Evolutionary conservation across 805 yeast species (phyloP), one percentile per base, ranked within the genome.

Genomic region (Myxozyma monticola): DNA sequence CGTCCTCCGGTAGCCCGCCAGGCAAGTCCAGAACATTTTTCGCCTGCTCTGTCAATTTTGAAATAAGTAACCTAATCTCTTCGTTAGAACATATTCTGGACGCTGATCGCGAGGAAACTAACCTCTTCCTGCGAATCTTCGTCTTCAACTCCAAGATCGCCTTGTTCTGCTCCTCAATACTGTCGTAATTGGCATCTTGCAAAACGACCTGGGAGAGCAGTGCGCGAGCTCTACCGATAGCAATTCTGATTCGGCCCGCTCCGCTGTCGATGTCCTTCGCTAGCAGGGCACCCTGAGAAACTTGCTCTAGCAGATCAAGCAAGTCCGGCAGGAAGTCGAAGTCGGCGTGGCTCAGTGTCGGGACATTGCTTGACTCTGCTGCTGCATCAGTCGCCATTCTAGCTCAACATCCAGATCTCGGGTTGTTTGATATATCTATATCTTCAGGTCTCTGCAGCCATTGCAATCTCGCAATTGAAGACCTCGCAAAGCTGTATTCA

Each of bases 321-420:
- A 54, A 41, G 12, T 54, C 56, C 4, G 49, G 55, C 12, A 54
- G 45, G 25, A 45, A 44, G 30, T 49, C 55, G 42, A 54, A 54
- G 37, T 51, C 56, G 3, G 48, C 34, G 26, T 39, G 56, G 2
- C 14, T 9, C 9, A 28, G 14, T 28, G n/a, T n/a, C n/a, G n/a
- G n/a, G n/a, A n/a, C n/a, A n/a, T n/a, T n/a, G n/a, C n/a, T n/a
- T n/a, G n/a, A n/a, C n/a, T n/a, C n/a, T n/a, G n/a, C n/a, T n/a
- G n/a, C n/a, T n/a, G n/a, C n/a, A n/a, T n/a, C n/a, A n/a, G n/a
- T n/a, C n/a, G n/a, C n/a, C n/a, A n/a, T n/a, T n/a, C n/a, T n/a
- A n/a, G n/a, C n/a, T n/a, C n/a, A n/a, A n/a, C n/a, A n/a, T n/a
- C n/a, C n/a, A n/a, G n/a, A n/a, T n/a, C n/a, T n/a, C n/a, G n/a